Base-by-base conservation (phyloP, 148 eudicot genomes). In the Camellia japonica region DNA sequence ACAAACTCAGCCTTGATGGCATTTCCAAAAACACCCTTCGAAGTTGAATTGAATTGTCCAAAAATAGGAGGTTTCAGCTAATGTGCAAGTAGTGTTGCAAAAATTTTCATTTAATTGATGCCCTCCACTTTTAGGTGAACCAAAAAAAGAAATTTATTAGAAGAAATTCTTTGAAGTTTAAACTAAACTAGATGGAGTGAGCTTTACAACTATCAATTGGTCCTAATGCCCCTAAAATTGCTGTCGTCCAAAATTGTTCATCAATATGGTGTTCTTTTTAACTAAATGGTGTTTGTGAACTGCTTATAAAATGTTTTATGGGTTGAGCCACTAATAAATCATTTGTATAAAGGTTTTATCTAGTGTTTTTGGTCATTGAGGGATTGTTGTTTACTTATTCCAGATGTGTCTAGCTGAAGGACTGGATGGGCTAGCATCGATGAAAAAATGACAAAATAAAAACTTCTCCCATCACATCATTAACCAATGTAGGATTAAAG, bases 361-460 rank as follows among this genome's bases (percentile, higher is more conserved):
- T 11, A 41, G 47, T 67, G 70, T 41, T 67, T 42, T 18, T 41
- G n/a, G 18, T 41, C 70, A 13, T 67, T 67, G 38, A 30, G 38
- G 38, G 38, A 30, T 30, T 30, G 38, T 30, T 30, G 38, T 30
- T 30, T 30, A 30, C 38, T 30, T 30, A 30, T 30, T 30, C 38
- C 1, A 30, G 38, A 30, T 30, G 38, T 30, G 38, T 30, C 38
- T 30, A 30, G 38, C 38, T 30, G 38, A 30, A 30, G 38, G 38
- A 30, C 38, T 1, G 61, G 3, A 13, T 58, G 15, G 66, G 66
- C 30, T 23, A 62, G 4, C 66, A 62, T 62, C 19, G 66, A 62
- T 62, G 66, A 62, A 62, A 62, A 62, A 62, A 62, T 62, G 66
- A 62, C 4, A 62, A 62, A 62, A 62, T 20, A 62, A 62, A 62